Percentiles rank a stretch among this genome's conserved stretches.
phyloP scores from a whole-genome alignment of 306 rosid genomes.

The Echinosophora koreensis region DNA sequence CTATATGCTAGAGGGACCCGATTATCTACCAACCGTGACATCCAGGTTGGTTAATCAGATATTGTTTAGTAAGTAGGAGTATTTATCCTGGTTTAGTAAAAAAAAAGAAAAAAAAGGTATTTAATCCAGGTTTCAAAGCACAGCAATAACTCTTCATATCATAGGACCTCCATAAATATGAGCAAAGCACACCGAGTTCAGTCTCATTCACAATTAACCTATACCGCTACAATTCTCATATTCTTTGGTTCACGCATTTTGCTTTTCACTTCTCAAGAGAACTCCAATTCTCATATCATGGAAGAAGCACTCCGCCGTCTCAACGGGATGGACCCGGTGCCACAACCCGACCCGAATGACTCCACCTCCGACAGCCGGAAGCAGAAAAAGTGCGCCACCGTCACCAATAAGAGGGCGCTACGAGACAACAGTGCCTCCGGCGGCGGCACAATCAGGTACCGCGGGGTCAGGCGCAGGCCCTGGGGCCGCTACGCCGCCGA shows the following conservation, averaged over 20 bases:
- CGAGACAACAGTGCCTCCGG: slow-evolving; percentile 43
- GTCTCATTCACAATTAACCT: too few relatives aligned
- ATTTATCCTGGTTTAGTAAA: too few relatives aligned
- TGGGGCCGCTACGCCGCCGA: slow-evolving; percentile 99
- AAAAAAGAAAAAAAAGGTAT: too few relatives aligned
- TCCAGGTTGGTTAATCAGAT: too few relatives aligned
- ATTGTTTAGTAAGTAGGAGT: too few relatives aligned
- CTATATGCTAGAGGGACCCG: too few relatives aligned
- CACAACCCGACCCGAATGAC: slow-evolving; percentile 32
- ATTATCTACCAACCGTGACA: too few relatives aligned
- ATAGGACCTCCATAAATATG: background rate
- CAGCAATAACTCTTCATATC: background rate
- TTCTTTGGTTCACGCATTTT: too few relatives aligned
- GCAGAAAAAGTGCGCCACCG: slow-evolving; percentile 3
- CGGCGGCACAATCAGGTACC: slow-evolving; percentile 61
- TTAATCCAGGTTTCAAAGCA: too few relatives aligned
- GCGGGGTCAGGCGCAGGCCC: slow-evolving; percentile 95
- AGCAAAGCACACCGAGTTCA: too few relatives aligned
- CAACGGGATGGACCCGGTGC: slow-evolving; percentile 47
- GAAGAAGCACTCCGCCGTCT: slow-evolving; percentile 73
- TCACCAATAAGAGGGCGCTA: slow-evolving; percentile 49
- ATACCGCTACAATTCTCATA: too few relatives aligned
- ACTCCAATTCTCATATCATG: slow-evolving; percentile 41
- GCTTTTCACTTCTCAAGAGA: too few relatives aligned
- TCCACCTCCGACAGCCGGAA: background rate